phyloP scores from a whole-genome alignment of 2,329 filamentous ascomycete genomes.

The Colletotrichum scovillei region DNA sequence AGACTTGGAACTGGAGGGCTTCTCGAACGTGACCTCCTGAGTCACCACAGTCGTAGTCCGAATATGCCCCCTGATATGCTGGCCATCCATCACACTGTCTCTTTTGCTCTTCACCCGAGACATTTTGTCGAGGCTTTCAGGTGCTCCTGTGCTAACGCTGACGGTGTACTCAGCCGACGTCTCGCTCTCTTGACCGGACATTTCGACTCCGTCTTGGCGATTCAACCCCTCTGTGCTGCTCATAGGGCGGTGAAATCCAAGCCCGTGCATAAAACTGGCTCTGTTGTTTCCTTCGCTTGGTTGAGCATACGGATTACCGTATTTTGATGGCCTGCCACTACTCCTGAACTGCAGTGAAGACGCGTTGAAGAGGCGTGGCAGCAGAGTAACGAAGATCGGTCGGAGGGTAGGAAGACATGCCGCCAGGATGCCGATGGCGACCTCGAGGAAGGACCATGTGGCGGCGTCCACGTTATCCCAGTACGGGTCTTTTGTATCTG shows the following conservation, averaged over 20 bases:
- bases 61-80: slow-evolving; percentile 19
- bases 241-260: neutral
- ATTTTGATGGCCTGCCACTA: neutral
- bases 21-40: slow-evolving; percentile 31
- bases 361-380: slow-evolving; percentile 37
- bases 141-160: slow-evolving; percentile 17
- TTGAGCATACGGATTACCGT: slow-evolving; percentile 16
- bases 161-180: slow-evolving; percentile 23
- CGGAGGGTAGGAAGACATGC: slow-evolving; percentile 45
- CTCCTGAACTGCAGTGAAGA: neutral
- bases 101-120: neutral
- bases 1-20: neutral
- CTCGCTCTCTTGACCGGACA: neutral
- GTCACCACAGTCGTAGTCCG: slow-evolving; percentile 40
- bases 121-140: neutral
- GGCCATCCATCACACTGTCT: neutral
- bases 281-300: slow-evolving; percentile 29
- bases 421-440: slow-evolving; percentile 44
- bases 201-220: slow-evolving; percentile 20
- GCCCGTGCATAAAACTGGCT: slow-evolving; percentile 27
- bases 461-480: slow-evolving; percentile 46
- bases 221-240: slow-evolving; percentile 5
- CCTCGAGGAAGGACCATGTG: slow-evolving; percentile 45
- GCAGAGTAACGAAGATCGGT: slow-evolving; percentile 40
- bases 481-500: slow-evolving; percentile 38